Conservation (phyloP, 75 land plant species). For the Cupressus sempervirens region DNA sequence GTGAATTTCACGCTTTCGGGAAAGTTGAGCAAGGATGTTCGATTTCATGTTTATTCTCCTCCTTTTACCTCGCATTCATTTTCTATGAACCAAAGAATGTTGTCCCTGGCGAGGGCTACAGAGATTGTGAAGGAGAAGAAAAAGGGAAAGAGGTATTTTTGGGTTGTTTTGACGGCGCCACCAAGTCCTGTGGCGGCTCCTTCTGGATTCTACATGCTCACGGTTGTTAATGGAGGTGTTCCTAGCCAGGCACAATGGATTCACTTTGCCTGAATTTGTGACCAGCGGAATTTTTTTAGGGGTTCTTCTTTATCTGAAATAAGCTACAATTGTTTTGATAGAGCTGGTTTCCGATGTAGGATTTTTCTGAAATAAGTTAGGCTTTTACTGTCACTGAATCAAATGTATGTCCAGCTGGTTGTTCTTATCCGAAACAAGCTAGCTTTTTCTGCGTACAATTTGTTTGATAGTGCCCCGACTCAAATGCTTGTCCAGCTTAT, state of each 20-base stretch:
- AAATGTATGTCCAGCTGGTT: no score
- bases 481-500: no score
- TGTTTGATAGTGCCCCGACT: no score
- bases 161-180: slow-evolving; percentile 31
- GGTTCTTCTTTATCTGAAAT: no score
- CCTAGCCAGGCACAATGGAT: slow-evolving; percentile 52
- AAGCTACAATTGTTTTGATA: no score
- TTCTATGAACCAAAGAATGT: slow-evolving; percentile 61
- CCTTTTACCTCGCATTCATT: slow-evolving; percentile 57
- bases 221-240: slow-evolving; percentile 30
- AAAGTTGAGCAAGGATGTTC: neutral
- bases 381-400: no score
- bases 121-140: no score
- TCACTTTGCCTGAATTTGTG: neutral
- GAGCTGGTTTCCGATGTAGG: no score
- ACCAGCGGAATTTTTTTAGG: no score
- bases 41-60: slow-evolving; percentile 37
- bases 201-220: slow-evolving; percentile 50
- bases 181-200: slow-evolving; percentile 46
- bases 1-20: slow-evolving; percentile 15
- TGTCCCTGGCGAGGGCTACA: slow-evolving; percentile 18
- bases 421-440: no score
- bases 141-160: neutral
- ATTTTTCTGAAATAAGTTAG: no score
- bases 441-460: no score